Evolutionary conservation across 345 rosid genomes (phyloP).

Genomic region (Lepidium aucheri): DNA sequence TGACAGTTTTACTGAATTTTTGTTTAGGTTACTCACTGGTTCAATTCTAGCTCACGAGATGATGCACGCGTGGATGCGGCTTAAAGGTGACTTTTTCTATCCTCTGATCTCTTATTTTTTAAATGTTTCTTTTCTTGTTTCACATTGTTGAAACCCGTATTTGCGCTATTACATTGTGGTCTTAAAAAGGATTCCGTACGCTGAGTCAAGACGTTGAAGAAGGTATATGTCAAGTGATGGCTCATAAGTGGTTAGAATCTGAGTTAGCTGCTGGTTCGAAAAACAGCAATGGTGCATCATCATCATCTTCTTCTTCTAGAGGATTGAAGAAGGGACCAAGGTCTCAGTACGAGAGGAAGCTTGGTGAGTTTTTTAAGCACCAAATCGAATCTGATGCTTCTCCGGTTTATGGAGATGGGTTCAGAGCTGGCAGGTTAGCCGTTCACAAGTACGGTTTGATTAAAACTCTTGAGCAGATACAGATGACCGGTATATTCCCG

Average conservation of each 20-base stretch:
- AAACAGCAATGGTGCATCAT: conserved; percentile 30
- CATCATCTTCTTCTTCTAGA: conserved; percentile 39
- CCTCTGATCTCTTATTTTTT: background rate
- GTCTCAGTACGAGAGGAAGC: conserved; percentile 72
- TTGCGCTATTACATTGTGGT: conserved; percentile 8
- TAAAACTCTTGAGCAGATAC: conserved; percentile 75
- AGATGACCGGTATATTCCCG: conserved; percentile 73
- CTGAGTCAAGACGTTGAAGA: conserved; percentile 87
- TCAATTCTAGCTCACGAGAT: conserved; percentile 96
- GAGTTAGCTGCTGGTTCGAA: conserved; percentile 45
- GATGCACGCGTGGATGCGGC: conserved; percentile 99
- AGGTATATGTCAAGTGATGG: conserved; percentile 96
- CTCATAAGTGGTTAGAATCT: conserved; percentile 81
- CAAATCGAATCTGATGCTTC: conserved; percentile 85
- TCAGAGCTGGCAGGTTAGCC: conserved; percentile 59
- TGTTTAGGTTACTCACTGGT: conserved; percentile 75
- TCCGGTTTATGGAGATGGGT: conserved; percentile 87
- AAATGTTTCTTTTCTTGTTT: background rate
- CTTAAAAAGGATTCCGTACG: conserved; percentile 57
- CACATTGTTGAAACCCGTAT: background rate
- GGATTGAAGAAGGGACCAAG: conserved; percentile 38
- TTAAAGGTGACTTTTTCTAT: conserved; percentile 46
- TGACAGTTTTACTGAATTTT: background rate
- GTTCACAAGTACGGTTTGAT: conserved; percentile 63
- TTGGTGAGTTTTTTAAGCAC: conserved; percentile 86